Base-by-base conservation (phyloP, 768 basidiomycete species). In the Nevesoporus exiguus region DNA sequence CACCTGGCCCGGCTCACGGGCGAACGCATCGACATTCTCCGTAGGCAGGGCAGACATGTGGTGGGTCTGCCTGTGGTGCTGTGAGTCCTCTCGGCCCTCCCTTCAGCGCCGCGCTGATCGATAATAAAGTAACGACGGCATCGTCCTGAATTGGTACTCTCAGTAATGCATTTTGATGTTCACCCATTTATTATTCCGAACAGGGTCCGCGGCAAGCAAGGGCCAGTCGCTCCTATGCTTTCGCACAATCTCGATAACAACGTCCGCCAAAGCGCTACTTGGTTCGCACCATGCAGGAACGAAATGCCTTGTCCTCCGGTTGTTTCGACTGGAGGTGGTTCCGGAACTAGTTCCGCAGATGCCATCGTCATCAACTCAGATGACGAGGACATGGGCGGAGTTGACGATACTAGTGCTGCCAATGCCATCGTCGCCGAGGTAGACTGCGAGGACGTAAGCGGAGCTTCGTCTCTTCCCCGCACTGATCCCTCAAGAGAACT, bases 101-200 rank as follows among this genome's bases (percentile, higher is more conserved):
- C 40, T n/a, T 11, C 33, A 40, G 7, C 37, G 31, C 9, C 44
- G 30, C 21, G 41, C 51, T 61, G 40, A 68, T 49, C 39, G 25
- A 19, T 31, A 41, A 29, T 17, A 47, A 43, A 68, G 69, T 8
- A 65, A 60, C 39, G 69, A 72, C 21, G 62, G 66, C 2, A 65
- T 71, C 24, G 47, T 63, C 39, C 36, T 70, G 43, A 66, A 69
- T 51, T 72, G 70, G 70, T 65, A 63, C 42, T 44, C 44, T 31
- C 14, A 44, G 10, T 46, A 24, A 37, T 40, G 34, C 30, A 5
- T 17, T 43, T 49, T 19, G 10, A 33, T 29, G 25, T 14, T 49
- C 52, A 47, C 41, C 30, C 22, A 11, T 49, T 65, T 9, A 70
- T 39, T n/a, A 7, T 29, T 30, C 30, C 47, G 31, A 43, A 49